Percentiles rank a stretch among this genome's conserved stretches.
Conservation (phyloP, 2,329 filamentous ascomycete species). For the Stagonosporopsis cucurbitacearum region DNA sequence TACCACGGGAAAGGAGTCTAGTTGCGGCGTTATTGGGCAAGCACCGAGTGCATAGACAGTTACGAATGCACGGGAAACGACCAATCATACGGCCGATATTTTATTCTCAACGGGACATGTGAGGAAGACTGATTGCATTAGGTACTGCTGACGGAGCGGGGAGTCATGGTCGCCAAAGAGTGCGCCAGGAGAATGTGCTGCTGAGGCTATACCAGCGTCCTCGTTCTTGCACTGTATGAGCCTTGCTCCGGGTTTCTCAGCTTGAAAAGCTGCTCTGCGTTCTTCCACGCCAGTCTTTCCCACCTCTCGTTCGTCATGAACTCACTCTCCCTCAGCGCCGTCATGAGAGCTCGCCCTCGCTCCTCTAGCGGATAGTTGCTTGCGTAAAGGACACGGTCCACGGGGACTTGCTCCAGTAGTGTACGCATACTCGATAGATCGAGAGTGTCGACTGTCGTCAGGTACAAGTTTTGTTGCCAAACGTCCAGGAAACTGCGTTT, state of each 20-base stretch:
- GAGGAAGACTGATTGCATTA: background rate
- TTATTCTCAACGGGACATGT: background rate
- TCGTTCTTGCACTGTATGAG: conserved; percentile 1
- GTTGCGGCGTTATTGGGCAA: conserved; percentile 23
- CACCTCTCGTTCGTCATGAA: conserved; percentile 59
- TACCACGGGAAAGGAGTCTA: conserved; percentile 38
- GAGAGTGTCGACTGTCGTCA: conserved; percentile 64
- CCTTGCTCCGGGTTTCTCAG: conserved; percentile 2
- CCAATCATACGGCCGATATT: background rate
- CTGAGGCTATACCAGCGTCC: background rate
- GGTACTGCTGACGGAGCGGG: background rate
- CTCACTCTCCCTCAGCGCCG: conserved; percentile 57
- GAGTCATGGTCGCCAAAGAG: background rate
- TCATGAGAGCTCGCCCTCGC: conserved; percentile 58
- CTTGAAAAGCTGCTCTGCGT: conserved; percentile 53
- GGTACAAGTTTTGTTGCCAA: conserved; percentile 63
- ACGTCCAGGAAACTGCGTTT: conserved; percentile 54
- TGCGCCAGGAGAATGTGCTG: conserved; percentile 6
- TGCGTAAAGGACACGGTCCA: conserved; percentile 62
- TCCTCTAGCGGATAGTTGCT: conserved; percentile 64
- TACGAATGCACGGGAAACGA: conserved; percentile 30
- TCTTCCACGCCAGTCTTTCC: conserved; percentile 58
- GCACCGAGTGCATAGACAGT: conserved; percentile 18
- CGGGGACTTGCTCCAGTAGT: conserved; percentile 52
- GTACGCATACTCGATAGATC: conserved; percentile 57